These are phyloP conservation scores for Aspergillus nomiae DNA, from an alignment of 2,329 filamentous ascomycete species.

Conservation along the genomic window DNA sequence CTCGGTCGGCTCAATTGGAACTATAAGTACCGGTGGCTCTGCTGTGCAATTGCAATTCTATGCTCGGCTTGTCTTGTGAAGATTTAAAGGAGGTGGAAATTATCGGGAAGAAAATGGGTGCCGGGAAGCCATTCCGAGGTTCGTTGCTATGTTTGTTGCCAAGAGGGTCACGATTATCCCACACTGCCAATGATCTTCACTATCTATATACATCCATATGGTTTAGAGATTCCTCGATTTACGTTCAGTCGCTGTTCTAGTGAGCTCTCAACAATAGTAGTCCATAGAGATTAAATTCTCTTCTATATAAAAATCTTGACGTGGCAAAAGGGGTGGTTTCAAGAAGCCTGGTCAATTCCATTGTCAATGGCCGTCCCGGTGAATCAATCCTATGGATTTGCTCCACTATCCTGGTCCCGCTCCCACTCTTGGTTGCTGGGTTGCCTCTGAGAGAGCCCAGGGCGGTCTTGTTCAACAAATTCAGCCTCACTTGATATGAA, in stretches of 20 bases:
- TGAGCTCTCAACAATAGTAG: not conserved
- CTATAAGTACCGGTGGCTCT: not conserved
- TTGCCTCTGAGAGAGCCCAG: not conserved
- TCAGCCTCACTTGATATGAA: not conserved
- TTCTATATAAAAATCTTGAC: not conserved
- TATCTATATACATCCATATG: not conserved
- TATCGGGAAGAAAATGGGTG: slow-evolving; percentile 17
- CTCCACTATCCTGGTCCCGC: slow-evolving; percentile 3
- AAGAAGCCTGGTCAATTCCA: not conserved
- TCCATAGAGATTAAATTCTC: not conserved
- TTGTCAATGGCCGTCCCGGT: slow-evolving; percentile 8
- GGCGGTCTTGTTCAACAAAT: not conserved
- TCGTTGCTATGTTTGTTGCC: slow-evolving; percentile 2
- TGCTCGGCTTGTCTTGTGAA: not conserved
- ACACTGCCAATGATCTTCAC: not conserved
- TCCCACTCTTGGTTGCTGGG: slow-evolving; percentile 3
- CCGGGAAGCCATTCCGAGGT: slow-evolving; percentile 19
- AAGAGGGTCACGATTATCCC: not conserved
- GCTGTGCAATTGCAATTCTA: not conserved
- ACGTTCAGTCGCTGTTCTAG: not conserved
- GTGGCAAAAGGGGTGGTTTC: not conserved
- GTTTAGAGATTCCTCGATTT: not conserved
- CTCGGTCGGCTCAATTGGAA: not conserved
- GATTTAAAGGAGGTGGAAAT: slow-evolving; percentile 5
- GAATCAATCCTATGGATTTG: slow-evolving; percentile 7